A percentile compares a stretch with the other conserved stretches of the same genome.
Evolutionary conservation across 2,329 filamentous ascomycete species (phyloP).

Genomic region (Pezicula neosporulosa): DNA sequence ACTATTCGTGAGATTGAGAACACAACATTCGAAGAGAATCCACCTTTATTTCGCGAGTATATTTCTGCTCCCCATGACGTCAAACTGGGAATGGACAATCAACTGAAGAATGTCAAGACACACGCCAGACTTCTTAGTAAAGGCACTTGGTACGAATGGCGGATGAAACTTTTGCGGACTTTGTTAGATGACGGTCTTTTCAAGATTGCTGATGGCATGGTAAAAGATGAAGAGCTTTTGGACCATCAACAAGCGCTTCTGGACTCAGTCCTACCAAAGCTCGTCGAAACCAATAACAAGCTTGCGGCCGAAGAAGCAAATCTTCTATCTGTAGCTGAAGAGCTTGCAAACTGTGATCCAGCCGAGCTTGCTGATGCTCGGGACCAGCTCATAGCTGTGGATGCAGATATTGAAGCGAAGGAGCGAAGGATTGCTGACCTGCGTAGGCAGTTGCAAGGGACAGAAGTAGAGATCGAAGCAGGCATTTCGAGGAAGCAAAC

Average conservation of each 20-base stretch:
- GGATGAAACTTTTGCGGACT: conserved; percentile 80
- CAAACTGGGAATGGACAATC: conserved; percentile 85
- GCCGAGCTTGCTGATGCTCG: conserved; percentile 73
- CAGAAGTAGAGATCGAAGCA: conserved; percentile 60
- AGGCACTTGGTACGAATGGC: conserved; percentile 98
- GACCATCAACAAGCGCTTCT: conserved; percentile 67
- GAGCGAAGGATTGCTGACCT: conserved; percentile 64
- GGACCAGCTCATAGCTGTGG: conserved; percentile 60
- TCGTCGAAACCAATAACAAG: conserved; percentile 57
- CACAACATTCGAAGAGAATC: conserved; percentile 86
- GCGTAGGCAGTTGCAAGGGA: conserved; percentile 62
- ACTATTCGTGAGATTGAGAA: conserved; percentile 89
- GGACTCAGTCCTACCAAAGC: conserved; percentile 60
- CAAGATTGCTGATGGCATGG: conserved; percentile 74
- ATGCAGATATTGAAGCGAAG: conserved; percentile 68
- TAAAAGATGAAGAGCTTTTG: conserved; percentile 65
- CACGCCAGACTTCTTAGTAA: conserved; percentile 88
- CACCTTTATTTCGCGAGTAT: conserved; percentile 88
- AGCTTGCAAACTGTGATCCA: conserved; percentile 76
- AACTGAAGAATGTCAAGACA: conserved; percentile 96
- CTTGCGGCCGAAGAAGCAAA: conserved; percentile 63
- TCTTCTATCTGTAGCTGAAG: conserved; percentile 68
- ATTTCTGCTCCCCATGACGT: conserved; percentile 80
- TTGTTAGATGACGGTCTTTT: conserved; percentile 76
- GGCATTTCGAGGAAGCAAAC: conserved; percentile 65